A percentile compares a stretch with the other conserved stretches of the same genome.
Conservation (phyloP, 202 grass and related monocot genomes). For the Zizania palustris region DNA sequence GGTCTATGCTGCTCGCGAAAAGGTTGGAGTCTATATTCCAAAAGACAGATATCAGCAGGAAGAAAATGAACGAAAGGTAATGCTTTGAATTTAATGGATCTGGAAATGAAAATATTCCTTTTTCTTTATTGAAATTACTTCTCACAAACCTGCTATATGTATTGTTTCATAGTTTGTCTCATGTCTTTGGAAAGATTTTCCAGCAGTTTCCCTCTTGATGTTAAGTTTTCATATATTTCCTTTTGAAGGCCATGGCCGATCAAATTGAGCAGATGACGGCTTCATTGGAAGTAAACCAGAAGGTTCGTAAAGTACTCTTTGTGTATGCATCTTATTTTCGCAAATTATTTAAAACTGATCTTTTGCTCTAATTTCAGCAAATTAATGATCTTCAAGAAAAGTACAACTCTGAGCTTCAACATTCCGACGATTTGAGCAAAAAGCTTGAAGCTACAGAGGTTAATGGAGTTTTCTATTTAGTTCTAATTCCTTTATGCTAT, state of each 20-base stretch:
- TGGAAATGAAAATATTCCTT: neutral
- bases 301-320: constrained; percentile 47
- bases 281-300: constrained; percentile 65
- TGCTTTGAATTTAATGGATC: constrained; percentile 17
- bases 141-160: too few relatives aligned
- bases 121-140: too few relatives aligned
- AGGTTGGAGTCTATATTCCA: constrained; percentile 94
- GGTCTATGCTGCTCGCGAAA: constrained; percentile 96
- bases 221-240: constrained; percentile 24
- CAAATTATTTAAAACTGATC: constrained; percentile 9
- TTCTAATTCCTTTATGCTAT: constrained; percentile 19
- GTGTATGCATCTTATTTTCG: neutral
- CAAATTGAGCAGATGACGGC: constrained; percentile 83
- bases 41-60: constrained; percentile 91
- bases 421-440: constrained; percentile 69
- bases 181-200: neutral
- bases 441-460: constrained; percentile 87
- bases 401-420: constrained; percentile 69
- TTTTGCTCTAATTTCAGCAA: constrained; percentile 53
- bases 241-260: constrained; percentile 77
- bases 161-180: too few relatives aligned
- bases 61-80: constrained; percentile 94
- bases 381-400: constrained; percentile 79
- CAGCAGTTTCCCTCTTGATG: neutral
- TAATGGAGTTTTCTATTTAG: neutral